phyloP scores from a whole-genome alignment of 805 yeast species.

The Zygosaccharomyces pseudorouxii region DNA sequence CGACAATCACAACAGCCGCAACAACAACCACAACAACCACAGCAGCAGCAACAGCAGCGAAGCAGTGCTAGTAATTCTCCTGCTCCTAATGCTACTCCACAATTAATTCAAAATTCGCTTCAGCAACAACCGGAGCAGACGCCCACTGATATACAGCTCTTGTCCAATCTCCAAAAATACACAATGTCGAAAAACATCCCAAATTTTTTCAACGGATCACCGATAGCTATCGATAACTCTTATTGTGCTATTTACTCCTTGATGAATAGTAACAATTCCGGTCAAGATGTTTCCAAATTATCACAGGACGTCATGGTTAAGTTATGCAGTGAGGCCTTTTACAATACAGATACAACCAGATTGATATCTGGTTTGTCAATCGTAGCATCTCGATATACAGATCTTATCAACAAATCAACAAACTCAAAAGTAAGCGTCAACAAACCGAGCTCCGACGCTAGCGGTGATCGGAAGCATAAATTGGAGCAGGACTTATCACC shows the following conservation, averaged over 20 bases:
- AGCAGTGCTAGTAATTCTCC: not conserved
- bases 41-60: not conserved
- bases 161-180: constrained; percentile 27
- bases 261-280: constrained; percentile 55
- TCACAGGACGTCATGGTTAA: constrained; percentile 57
- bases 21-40: not conserved
- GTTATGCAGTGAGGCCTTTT: constrained; percentile 66
- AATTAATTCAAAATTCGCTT: constrained; percentile 1
- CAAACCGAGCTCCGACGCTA: constrained; percentile 15
- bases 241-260: constrained; percentile 66
- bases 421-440: constrained; percentile 21
- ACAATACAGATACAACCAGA: constrained; percentile 46
- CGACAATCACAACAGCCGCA: constrained; percentile 6
- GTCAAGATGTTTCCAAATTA: constrained; percentile 65
- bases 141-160: constrained; percentile 8
- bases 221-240: constrained; percentile 39
- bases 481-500: constrained; percentile 15
- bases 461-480: constrained; percentile 12
- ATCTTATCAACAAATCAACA: constrained; percentile 35
- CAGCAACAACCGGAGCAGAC: constrained; percentile 9
- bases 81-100: not conserved
- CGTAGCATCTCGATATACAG: constrained; percentile 59
- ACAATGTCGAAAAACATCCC: constrained; percentile 26
- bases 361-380: constrained; percentile 66
- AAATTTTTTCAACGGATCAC: constrained; percentile 33